Evolutionary conservation across 345 rosid genomes (phyloP).

Genomic region (Iberis pinnata): DNA sequence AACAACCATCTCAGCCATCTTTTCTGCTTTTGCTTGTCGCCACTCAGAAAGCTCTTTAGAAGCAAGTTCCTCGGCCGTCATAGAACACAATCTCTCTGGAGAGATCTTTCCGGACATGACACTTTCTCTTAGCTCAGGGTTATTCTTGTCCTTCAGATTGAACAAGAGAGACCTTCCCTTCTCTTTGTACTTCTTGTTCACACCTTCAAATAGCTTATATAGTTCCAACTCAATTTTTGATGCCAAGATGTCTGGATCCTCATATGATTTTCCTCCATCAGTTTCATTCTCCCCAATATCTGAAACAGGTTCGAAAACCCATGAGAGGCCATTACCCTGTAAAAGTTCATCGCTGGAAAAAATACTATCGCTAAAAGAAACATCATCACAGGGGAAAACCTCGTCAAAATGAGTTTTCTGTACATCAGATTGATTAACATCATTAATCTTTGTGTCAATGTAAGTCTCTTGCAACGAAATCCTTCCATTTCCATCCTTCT

Average conservation of each 20-base stretch:
- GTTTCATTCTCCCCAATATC: slow-evolving; percentile 27
- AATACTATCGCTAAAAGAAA: slow-evolving; percentile 51
- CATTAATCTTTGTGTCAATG: slow-evolving; percentile 21
- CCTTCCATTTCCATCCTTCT: slow-evolving; percentile 14
- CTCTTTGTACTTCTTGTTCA: slow-evolving; percentile 93
- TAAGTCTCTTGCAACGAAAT: slow-evolving; percentile 23
- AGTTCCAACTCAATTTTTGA: slow-evolving; percentile 69
- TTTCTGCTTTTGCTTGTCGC: slow-evolving; percentile 95
- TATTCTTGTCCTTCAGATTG: slow-evolving; percentile 82
- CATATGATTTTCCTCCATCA: slow-evolving; percentile 13
- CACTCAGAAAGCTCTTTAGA: slow-evolving; percentile 94
- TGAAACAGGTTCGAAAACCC: slow-evolving; percentile 62
- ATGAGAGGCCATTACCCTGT: slow-evolving; percentile 90
- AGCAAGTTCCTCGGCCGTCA: slow-evolving; percentile 98
- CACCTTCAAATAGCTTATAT: slow-evolving; percentile 80
- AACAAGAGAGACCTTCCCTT: slow-evolving; percentile 88
- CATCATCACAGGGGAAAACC: slow-evolving; percentile 48
- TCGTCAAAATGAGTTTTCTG: slow-evolving; percentile 37
- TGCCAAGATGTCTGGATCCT: slow-evolving; percentile 56
- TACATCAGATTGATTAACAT: slow-evolving; percentile 30
- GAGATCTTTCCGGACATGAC: slow-evolving; percentile 73
- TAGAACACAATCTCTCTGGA: slow-evolving; percentile 66
- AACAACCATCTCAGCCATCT: slow-evolving; percentile 91
- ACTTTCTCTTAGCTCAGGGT: slow-evolving; percentile 85
- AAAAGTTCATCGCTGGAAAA: slow-evolving; percentile 82